Conservation (phyloP, 495 filamentous ascomycete species). For the Penicillium nucicola region DNA sequence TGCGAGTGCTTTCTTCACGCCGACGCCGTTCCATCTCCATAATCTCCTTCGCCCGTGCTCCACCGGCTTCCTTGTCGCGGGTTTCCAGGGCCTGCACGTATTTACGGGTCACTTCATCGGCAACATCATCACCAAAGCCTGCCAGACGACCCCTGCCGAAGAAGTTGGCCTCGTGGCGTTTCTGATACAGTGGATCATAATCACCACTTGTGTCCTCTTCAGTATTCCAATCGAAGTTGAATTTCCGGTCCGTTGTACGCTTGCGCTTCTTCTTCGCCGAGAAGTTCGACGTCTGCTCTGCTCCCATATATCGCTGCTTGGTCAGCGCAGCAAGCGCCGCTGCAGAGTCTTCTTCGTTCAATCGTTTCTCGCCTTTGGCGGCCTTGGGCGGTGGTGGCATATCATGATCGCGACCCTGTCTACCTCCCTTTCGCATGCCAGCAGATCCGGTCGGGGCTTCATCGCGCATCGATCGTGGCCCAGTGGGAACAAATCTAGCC, state of each 20-base stretch:
- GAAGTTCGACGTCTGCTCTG: conserved; percentile 82
- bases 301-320: conserved; percentile 87
- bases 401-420: conserved; percentile 50
- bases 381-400: conserved; percentile 47
- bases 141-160: conserved; percentile 79
- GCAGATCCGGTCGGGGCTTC: conserved; percentile 54
- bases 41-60: conserved; percentile 71
- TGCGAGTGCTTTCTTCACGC: conserved; percentile 71
- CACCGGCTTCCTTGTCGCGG: conserved; percentile 77
- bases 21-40: conserved; percentile 83
- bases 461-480: conserved; percentile 70
- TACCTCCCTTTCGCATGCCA: conserved; percentile 45
- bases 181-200: conserved; percentile 84
- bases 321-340: conserved; percentile 70
- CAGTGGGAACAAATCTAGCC: conserved; percentile 59
- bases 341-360: conserved; percentile 59
- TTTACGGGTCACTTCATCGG: conserved; percentile 63
- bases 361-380: conserved; percentile 52
- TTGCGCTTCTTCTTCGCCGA: conserved; percentile 95
- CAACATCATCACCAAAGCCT: conserved; percentile 76
- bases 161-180: conserved; percentile 69
- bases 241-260: conserved; percentile 92
- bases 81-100: conserved; percentile 77
- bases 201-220: conserved; percentile 93
- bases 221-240: conserved; percentile 98